Conservation (phyloP, 164 flowering plant species). For the Warburgia ugandensis region DNA sequence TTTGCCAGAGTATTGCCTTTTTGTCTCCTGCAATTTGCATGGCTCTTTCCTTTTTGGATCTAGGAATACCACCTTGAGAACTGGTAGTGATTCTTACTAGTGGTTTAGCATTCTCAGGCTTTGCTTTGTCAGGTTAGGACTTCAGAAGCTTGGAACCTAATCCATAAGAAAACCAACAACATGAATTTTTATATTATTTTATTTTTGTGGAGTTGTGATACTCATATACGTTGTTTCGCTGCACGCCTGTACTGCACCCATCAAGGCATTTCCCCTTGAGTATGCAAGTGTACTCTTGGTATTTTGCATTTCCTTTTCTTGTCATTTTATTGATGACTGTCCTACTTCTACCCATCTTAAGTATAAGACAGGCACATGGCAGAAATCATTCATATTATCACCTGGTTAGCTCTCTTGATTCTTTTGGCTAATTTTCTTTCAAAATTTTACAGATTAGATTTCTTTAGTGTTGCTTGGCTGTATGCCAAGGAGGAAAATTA, state of each 20-base stretch:
- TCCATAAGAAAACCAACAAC: neutral
- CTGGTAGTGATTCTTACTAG: constrained; percentile 67
- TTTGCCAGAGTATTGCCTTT: constrained; percentile 89
- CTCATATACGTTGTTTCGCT: constrained; percentile 7
- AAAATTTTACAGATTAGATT: no score
- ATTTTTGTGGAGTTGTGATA: neutral
- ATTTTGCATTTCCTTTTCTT: constrained; percentile 16
- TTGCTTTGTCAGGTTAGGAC: constrained; percentile 83
- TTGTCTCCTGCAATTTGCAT: constrained; percentile 89
- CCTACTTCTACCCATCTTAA: neutral
- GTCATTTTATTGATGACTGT: neutral
- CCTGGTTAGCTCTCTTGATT: no score
- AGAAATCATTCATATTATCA: no score
- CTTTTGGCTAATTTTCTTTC: no score
- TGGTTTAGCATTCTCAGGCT: constrained; percentile 93
- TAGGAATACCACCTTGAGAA: constrained; percentile 90
- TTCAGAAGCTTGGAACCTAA: neutral
- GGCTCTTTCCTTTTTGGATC: constrained; percentile 73
- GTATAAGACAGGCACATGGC: no score
- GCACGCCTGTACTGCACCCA: constrained; percentile 96
- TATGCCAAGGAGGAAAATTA: no score
- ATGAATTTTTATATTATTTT: neutral
- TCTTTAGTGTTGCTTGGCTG: no score
- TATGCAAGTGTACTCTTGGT: constrained; percentile 96
- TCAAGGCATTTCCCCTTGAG: constrained; percentile 95